phyloP scores from a whole-genome alignment of 2,329 filamentous ascomycete species.

The Grosmannia serpens region DNA sequence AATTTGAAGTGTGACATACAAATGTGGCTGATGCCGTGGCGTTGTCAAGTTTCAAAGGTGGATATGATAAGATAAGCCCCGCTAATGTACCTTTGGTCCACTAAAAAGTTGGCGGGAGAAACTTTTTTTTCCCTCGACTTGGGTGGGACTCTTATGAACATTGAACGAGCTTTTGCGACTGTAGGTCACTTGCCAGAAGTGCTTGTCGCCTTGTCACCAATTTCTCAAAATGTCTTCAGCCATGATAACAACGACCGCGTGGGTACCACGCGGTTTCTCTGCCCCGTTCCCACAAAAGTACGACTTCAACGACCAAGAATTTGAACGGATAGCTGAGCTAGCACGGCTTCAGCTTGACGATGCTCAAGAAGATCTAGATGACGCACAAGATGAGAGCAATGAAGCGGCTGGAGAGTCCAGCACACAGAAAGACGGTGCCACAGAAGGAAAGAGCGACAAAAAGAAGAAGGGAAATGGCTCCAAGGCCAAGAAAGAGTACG shows the following conservation, averaged over 20 bases:
- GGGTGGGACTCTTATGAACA: not conserved
- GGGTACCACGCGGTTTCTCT: slow-evolving; percentile 67
- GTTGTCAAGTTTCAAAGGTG: not conserved
- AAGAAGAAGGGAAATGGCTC: slow-evolving; percentile 7
- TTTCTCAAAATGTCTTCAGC: slow-evolving; percentile 25
- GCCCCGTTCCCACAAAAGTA: slow-evolving; percentile 67
- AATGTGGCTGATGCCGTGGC: slow-evolving; percentile 6
- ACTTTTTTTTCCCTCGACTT: not conserved
- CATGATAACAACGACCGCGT: slow-evolving; percentile 67
- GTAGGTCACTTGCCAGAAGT: not conserved
- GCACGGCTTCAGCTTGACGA: slow-evolving; percentile 79
- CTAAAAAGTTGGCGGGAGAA: slow-evolving; percentile 21
- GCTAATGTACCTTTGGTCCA: slow-evolving; percentile 12
- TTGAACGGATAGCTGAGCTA: slow-evolving; percentile 61
- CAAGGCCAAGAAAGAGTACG: not conserved
- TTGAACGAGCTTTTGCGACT: not conserved
- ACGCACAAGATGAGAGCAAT: slow-evolving; percentile 38
- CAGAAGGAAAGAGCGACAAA: slow-evolving; percentile 13
- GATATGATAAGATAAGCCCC: slow-evolving; percentile 24
- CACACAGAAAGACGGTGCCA: slow-evolving; percentile 2
- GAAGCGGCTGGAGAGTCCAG: slow-evolving; percentile 1
- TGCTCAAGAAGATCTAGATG: slow-evolving; percentile 73
- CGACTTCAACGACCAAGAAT: slow-evolving; percentile 64
- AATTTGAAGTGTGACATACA: not conserved
- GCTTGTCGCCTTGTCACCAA: not conserved